Conservation (phyloP, 441 rosid genomes). For the Erodium chrysanthum region DNA sequence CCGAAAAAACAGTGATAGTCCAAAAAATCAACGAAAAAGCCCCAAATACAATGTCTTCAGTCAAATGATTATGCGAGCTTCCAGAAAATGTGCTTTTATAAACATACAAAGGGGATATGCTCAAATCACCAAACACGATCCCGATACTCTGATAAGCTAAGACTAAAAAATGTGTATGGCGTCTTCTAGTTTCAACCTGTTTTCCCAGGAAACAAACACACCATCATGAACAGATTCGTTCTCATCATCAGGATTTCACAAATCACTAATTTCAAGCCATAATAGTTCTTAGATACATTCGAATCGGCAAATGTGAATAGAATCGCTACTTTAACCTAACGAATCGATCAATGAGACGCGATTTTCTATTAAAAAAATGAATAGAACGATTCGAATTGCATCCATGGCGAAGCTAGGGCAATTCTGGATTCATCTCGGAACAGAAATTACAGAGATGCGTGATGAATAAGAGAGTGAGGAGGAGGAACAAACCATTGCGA, state of each 20-base stretch:
- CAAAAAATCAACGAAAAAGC: constrained; percentile 5
- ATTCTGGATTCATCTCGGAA: neutral
- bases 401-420: neutral
- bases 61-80: neutral
- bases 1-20: neutral
- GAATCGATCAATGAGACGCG: neutral
- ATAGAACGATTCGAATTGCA: neutral
- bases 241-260: neutral
- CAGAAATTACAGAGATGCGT: neutral
- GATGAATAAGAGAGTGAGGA: neutral
- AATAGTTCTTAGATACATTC: neutral
- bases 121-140: neutral
- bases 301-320: neutral
- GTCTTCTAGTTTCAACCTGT: constrained; percentile 1
- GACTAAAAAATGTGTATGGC: neutral
- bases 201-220: neutral
- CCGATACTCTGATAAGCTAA: neutral
- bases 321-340: too few relatives aligned
- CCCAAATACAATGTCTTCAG: neutral
- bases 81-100: neutral
- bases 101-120: neutral
- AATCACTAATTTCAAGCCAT: neutral
- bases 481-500: neutral
- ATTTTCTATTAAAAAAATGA: neutral
- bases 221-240: neutral